phyloP scores from a whole-genome alignment of 2,329 filamentous ascomycete species.

The Botrytis elliptica region DNA sequence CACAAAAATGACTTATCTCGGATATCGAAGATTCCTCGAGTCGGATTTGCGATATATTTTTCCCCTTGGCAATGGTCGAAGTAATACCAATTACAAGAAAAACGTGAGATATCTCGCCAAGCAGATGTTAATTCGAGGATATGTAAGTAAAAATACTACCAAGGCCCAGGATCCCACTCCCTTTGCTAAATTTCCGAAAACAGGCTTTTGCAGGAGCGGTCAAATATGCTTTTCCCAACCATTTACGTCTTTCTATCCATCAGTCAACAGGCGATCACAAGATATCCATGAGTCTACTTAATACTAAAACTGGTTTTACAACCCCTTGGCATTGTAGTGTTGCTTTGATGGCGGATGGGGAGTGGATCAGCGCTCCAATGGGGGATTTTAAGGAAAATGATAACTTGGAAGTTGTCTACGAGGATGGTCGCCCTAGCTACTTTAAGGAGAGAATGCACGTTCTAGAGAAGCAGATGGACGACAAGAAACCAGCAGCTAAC shows the following conservation, averaged over 20 bases:
- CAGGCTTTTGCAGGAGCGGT: background rate
- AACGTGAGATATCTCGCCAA: background rate
- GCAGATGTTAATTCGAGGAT: background rate
- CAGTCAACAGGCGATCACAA: background rate
- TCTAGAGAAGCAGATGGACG: background rate
- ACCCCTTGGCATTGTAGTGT: background rate
- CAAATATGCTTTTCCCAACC: background rate
- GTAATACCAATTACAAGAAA: background rate
- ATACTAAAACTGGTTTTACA: background rate
- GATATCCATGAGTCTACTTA: background rate
- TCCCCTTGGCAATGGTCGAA: background rate
- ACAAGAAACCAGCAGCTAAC: accelerated
- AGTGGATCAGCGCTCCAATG: background rate
- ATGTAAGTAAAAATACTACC: background rate
- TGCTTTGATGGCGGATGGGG: background rate
- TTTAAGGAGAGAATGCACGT: background rate
- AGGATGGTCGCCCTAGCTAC: background rate
- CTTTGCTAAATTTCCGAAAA: background rate
- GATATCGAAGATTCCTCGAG: background rate
- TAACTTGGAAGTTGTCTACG: background rate
- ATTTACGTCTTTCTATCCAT: background rate
- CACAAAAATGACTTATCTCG: background rate
- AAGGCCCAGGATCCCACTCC: background rate
- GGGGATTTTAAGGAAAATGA: background rate
- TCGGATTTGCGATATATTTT: background rate